Percentiles rank a stretch among this genome's conserved stretches.
Conservation (phyloP, 2,329 filamentous ascomycete species). For the Venturia nashicola region DNA sequence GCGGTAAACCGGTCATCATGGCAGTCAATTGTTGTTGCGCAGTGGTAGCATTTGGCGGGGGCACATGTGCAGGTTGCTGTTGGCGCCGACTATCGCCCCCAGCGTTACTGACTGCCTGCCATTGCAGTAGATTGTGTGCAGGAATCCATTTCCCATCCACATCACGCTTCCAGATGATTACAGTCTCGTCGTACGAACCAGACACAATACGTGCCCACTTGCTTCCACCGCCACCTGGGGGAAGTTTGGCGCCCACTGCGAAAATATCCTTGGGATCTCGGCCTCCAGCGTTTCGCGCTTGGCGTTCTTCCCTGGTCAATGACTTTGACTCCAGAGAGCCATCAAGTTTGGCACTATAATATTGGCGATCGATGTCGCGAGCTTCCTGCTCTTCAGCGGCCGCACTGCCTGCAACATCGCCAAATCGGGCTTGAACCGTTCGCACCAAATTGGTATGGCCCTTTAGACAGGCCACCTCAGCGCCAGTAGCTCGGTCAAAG, state of each 20-base stretch:
- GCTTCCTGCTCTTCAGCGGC: constrained; percentile 65
- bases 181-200: constrained; percentile 88
- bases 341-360: constrained; percentile 45
- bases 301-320: constrained; percentile 22
- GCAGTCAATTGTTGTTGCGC: neutral
- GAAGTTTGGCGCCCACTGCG: constrained; percentile 73
- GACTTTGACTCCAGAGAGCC: constrained; percentile 26
- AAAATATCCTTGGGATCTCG: constrained; percentile 62
- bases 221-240: constrained; percentile 81
- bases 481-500: constrained; percentile 73
- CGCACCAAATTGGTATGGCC: constrained; percentile 78
- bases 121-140: constrained; percentile 62
- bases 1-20: neutral
- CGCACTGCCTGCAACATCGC: constrained; percentile 69
- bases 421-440: constrained; percentile 90
- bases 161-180: constrained; percentile 89
- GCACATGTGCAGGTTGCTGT: neutral
- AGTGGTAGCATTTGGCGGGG: neutral
- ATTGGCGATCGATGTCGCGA: constrained; percentile 58
- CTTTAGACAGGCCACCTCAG: constrained; percentile 78
- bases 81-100: constrained; percentile 22
- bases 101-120: constrained; percentile 45
- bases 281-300: constrained; percentile 54
- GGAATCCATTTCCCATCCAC: constrained; percentile 75
- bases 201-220: constrained; percentile 91